Conservation (phyloP, 1,284 basidiomycete genomes). For the Mycocalia duriaeana region DNA sequence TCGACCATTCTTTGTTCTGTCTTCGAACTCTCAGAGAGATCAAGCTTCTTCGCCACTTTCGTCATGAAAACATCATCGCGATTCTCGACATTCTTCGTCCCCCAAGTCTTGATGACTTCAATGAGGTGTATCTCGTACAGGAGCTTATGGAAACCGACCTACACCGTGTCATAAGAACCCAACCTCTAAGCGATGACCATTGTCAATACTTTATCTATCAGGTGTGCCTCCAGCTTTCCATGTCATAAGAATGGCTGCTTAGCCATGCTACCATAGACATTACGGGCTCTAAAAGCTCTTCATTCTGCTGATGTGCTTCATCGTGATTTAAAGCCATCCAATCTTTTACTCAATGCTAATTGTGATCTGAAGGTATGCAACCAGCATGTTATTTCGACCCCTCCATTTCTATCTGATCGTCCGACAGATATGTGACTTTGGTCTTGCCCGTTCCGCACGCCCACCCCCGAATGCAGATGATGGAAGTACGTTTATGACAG, state of each 20-base stretch:
- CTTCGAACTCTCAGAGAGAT: conserved; percentile 83
- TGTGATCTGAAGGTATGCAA: conserved; percentile 81
- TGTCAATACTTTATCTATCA: conserved; percentile 96
- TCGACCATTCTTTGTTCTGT: conserved; percentile 87
- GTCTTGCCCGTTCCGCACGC: conserved; percentile 79
- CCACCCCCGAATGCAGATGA: conserved; percentile 81
- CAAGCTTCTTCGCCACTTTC: conserved; percentile 78
- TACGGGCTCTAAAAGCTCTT: conserved; percentile 87
- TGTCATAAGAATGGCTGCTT: too few species aligned
- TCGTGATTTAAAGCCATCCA: conserved; percentile 89
- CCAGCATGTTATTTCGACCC: background rate
- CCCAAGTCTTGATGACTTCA: conserved; percentile 61
- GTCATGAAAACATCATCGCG: conserved; percentile 79
- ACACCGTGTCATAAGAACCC: conserved; percentile 83
- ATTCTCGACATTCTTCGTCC: conserved; percentile 77
- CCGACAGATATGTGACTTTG: conserved; percentile 83
- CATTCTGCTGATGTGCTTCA: conserved; percentile 89
- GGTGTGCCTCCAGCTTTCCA: conserved; percentile 34
- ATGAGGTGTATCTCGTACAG: conserved; percentile 79
- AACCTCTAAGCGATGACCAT: conserved; percentile 84
- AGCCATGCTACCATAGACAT: conserved; percentile 45
- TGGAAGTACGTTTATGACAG: conserved; percentile 89
- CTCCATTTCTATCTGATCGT: conserved; percentile 10
- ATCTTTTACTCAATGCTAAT: conserved; percentile 88
- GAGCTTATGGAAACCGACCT: conserved; percentile 91